Conservation (phyloP, 116 monocot genomes). For the Thalassia testudinum region DNA sequence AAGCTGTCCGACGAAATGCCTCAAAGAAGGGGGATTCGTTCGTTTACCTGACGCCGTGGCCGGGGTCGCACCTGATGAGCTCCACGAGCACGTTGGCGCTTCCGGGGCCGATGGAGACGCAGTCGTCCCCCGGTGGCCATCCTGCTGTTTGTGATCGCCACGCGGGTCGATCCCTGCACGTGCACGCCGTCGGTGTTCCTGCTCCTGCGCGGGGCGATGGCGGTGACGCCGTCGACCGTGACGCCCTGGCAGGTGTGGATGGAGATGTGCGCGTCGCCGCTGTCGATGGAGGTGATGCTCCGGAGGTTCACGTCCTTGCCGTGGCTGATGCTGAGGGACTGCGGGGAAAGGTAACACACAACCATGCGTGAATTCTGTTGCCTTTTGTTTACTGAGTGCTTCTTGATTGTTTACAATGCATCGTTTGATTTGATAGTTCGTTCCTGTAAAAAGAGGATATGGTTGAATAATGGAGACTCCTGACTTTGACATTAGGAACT, state of each 20-base stretch:
- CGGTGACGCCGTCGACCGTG: slow-evolving; percentile 15
- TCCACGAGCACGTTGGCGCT: slow-evolving; percentile 29
- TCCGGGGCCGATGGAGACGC: slow-evolving; percentile 48
- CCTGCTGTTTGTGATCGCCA: slow-evolving; percentile 17
- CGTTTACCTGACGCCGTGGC: slow-evolving; percentile 52
- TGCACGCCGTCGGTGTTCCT: slow-evolving; percentile 69
- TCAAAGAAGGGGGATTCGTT: too few relatives aligned
- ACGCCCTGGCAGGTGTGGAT: slow-evolving; percentile 21
- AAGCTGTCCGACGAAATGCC: too few relatives aligned
- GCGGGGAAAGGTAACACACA: neutral
- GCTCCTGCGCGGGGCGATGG: slow-evolving; percentile 36
- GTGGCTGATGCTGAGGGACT: slow-evolving; percentile 22
- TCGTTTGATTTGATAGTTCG: too few relatives aligned
- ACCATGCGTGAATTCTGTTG: too few relatives aligned
- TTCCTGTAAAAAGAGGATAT: too few relatives aligned
- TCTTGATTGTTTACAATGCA: too few relatives aligned
- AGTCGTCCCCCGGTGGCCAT: slow-evolving; percentile 57
- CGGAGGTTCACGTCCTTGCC: slow-evolving; percentile 23
- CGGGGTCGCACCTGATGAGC: slow-evolving; percentile 36
- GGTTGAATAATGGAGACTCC: too few relatives aligned
- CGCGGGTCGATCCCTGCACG: slow-evolving; percentile 23
- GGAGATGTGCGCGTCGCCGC: slow-evolving; percentile 47
- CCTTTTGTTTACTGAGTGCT: too few relatives aligned
- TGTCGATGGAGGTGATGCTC: slow-evolving; percentile 35
- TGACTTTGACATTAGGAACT: too few relatives aligned